phyloP scores from a whole-genome alignment of 139 green algal species.

The Choricystis sp. region DNA sequence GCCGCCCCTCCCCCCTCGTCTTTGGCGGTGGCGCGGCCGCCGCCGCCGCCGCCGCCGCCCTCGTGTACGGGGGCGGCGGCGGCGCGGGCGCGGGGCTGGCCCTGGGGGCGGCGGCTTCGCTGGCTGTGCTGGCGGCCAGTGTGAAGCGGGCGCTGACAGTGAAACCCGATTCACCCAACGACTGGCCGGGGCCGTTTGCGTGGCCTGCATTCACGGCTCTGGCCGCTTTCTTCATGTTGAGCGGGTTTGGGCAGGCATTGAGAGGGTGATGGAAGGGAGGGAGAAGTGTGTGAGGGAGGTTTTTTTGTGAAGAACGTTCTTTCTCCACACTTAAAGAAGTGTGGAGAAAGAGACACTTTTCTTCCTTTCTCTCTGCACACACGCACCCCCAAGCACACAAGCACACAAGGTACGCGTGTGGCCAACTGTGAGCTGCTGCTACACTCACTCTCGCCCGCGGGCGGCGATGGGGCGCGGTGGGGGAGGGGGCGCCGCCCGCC shows the following conservation, averaged over 20 bases:
- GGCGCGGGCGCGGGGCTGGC: background rate
- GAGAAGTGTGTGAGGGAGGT: too few relatives aligned
- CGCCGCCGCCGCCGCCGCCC: background rate
- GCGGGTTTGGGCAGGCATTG: slow-evolving; percentile 35
- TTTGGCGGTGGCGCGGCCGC: background rate
- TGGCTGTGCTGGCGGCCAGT: background rate
- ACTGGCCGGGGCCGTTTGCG: slow-evolving; percentile 46
- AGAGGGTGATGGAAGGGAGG: background rate
- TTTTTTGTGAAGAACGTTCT: too few relatives aligned
- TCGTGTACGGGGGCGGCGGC: background rate
- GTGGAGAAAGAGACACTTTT: too few relatives aligned
- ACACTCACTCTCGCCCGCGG: too few relatives aligned
- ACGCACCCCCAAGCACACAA: too few relatives aligned
- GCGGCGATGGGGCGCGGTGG: too few relatives aligned
- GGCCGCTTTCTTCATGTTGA: slow-evolving; percentile 41
- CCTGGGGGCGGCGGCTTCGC: background rate
- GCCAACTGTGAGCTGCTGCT: too few relatives aligned
- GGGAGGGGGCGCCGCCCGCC: too few relatives aligned
- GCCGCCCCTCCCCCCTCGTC: background rate
- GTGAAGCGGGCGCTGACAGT: background rate
- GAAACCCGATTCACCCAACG: slow-evolving; percentile 13
- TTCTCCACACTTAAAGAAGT: too few relatives aligned
- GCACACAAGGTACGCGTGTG: too few relatives aligned
- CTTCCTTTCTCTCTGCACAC: too few relatives aligned
- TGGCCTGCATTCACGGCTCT: slow-evolving; percentile 33